phyloP scores from a whole-genome alignment of 305 asterid species.

The Striga hermonthica region DNA sequence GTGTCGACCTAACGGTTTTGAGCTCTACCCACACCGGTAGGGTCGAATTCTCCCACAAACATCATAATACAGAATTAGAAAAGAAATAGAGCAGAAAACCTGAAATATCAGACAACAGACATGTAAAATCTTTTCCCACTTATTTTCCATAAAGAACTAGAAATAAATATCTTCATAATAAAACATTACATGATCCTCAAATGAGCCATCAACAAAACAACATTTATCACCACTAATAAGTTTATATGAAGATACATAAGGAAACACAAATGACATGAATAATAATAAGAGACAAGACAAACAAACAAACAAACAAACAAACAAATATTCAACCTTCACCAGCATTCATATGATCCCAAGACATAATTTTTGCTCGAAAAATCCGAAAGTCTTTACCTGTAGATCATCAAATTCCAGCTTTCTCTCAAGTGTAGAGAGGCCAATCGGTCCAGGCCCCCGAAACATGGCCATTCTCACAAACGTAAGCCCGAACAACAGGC shows the following conservation, averaged over 20 bases:
- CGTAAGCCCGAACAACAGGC: slow-evolving; percentile 90
- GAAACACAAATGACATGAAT: too few species aligned
- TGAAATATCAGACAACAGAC: too few species aligned
- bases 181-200: too few species aligned
- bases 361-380: not conserved
- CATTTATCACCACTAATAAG: too few species aligned
- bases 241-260: too few species aligned
- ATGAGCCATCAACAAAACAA: too few species aligned
- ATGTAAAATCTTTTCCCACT: too few species aligned
- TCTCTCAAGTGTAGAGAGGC: slow-evolving; percentile 69
- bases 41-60: not conserved
- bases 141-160: too few species aligned
- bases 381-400: not conserved
- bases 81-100: too few species aligned
- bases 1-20: not conserved
- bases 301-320: not conserved
- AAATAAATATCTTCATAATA: too few species aligned
- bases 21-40: too few species aligned
- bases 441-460: slow-evolving; percentile 99
- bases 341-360: slow-evolving; percentile 3
- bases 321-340: not conserved
- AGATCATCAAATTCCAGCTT: slow-evolving; percentile 19
- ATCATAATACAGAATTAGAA: too few species aligned
- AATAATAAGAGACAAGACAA: not conserved
- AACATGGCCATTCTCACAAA: slow-evolving; percentile 93